Percentiles rank a stretch among this genome's conserved stretches.
These are phyloP conservation scores for Voacanga thouarsii DNA, from an alignment of 257 asterid species.

Conservation along the genomic window DNA sequence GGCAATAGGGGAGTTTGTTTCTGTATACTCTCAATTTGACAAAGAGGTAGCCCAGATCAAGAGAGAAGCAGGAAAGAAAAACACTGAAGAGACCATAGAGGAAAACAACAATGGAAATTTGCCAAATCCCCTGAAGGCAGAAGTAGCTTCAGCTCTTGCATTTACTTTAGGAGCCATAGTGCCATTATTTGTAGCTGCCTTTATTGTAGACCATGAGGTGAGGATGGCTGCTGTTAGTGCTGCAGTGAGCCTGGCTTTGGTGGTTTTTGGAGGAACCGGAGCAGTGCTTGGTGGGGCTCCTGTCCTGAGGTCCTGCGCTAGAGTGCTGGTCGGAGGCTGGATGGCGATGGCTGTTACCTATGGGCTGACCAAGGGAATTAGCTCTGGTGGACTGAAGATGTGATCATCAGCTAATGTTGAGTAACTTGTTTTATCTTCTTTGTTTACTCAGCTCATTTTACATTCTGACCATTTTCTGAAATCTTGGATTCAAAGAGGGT, in stretches of 20 bases:
- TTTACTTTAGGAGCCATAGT: constrained; percentile 57
- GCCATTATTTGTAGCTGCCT: constrained; percentile 65
- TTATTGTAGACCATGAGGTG: constrained; percentile 36
- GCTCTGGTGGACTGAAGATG: constrained; percentile 40
- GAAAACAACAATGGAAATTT: constrained; percentile 32
- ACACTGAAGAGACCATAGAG: constrained; percentile 1
- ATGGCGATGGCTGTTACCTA: constrained; percentile 77
- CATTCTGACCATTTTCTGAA: background rate
- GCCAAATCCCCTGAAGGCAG: constrained; percentile 64
- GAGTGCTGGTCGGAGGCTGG: constrained; percentile 72
- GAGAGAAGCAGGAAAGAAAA: constrained; percentile 26
- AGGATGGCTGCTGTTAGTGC: constrained; percentile 48
- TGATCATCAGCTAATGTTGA: constrained; percentile 15
- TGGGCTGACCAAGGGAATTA: constrained; percentile 57
- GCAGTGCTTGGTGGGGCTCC: constrained; percentile 56
- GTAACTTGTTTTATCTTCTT: background rate
- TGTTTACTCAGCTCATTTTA: background rate
- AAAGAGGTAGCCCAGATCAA: constrained; percentile 60
- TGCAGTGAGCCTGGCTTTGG: constrained; percentile 48
- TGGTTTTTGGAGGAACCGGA: constrained; percentile 52
- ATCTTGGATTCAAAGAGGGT: background rate
- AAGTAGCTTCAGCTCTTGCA: constrained; percentile 60
- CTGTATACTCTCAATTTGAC: constrained; percentile 62
- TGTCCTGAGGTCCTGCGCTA: constrained; percentile 38
- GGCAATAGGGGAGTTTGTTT: constrained; percentile 80